These are phyloP conservation scores for Calocybe cyanea DNA, from an alignment of 768 basidiomycete species.

Conservation along the genomic window DNA sequence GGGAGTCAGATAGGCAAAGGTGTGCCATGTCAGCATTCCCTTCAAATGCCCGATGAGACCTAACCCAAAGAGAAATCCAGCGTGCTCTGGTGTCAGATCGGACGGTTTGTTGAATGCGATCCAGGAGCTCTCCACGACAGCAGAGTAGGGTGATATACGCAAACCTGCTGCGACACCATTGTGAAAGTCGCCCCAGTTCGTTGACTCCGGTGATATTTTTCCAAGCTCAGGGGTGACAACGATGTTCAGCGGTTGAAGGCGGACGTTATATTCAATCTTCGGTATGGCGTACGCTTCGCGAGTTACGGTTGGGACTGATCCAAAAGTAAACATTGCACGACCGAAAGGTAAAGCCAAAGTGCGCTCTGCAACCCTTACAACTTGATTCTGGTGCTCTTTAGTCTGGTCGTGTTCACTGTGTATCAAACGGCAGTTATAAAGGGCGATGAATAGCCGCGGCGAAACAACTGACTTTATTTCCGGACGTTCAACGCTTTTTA, in stretches of 20 bases:
- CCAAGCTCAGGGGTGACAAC: constrained; percentile 63
- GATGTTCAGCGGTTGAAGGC: constrained; percentile 69
- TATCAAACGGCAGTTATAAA: constrained; percentile 5
- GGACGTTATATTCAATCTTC: constrained; percentile 72
- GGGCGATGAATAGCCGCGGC: not conserved
- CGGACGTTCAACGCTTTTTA: constrained; percentile 63
- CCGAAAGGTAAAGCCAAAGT: constrained; percentile 91
- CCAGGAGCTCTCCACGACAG: constrained; percentile 88
- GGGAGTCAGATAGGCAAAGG: constrained; percentile 90
- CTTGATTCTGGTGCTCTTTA: constrained; percentile 80
- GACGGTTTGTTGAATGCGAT: constrained; percentile 93
- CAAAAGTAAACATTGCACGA: constrained; percentile 89
- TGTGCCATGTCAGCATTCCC: constrained; percentile 91
- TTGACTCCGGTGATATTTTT: constrained; percentile 68
- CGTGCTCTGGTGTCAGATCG: constrained; percentile 88
- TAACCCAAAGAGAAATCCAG: constrained; percentile 92
- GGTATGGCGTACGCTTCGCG: constrained; percentile 78
- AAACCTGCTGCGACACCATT: constrained; percentile 93
- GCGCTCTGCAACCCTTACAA: constrained; percentile 76
- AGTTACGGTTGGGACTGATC: constrained; percentile 69
- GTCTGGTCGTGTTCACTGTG: constrained; percentile 82
- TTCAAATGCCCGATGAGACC: constrained; percentile 90
- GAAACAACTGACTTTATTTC: constrained; percentile 57
- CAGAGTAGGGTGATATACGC: constrained; percentile 71
- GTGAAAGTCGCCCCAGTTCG: constrained; percentile 96